phyloP scores from a whole-genome alignment of 2,329 filamentous ascomycete species.

The Colletotrichum tropicale region DNA sequence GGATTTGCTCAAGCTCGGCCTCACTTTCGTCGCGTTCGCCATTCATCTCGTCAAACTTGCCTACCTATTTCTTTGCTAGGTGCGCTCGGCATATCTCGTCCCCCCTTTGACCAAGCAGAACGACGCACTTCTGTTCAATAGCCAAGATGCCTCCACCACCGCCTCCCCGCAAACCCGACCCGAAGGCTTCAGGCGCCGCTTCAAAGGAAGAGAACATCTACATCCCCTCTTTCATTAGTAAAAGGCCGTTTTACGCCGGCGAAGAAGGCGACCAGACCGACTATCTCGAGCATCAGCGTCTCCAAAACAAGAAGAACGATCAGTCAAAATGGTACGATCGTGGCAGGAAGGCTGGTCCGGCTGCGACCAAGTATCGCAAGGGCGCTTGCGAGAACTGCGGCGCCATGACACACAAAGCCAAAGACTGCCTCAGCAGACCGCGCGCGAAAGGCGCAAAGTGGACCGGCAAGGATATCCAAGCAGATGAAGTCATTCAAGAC shows the following conservation, averaged over 20 bases:
- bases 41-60: background rate
- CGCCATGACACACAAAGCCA: slow-evolving; percentile 93
- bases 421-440: slow-evolving; percentile 89
- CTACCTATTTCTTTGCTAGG: background rate
- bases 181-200: slow-evolving; percentile 35
- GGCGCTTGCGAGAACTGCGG: slow-evolving; percentile 99
- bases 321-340: slow-evolving; percentile 92
- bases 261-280: slow-evolving; percentile 79
- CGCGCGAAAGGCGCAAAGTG: slow-evolving; percentile 89
- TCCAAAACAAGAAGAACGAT: slow-evolving; percentile 72
- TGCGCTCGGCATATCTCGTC: background rate
- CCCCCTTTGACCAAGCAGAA: background rate
- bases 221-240: slow-evolving; percentile 97
- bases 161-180: slow-evolving; percentile 36
- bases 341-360: slow-evolving; percentile 81
- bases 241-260: slow-evolving; percentile 93
- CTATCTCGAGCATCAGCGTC: slow-evolving; percentile 95
- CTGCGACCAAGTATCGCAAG: slow-evolving; percentile 96
- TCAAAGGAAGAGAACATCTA: slow-evolving; percentile 96
- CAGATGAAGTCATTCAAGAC: slow-evolving; percentile 86
- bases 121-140: background rate
- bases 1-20: background rate
- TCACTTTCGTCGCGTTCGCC: background rate
- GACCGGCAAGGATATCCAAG: slow-evolving; percentile 92
- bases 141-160: slow-evolving; percentile 27